Evolutionary conservation across 2,329 filamentous ascomycete genomes (phyloP).

Genomic region (Colletotrichum lindemuthianum): DNA sequence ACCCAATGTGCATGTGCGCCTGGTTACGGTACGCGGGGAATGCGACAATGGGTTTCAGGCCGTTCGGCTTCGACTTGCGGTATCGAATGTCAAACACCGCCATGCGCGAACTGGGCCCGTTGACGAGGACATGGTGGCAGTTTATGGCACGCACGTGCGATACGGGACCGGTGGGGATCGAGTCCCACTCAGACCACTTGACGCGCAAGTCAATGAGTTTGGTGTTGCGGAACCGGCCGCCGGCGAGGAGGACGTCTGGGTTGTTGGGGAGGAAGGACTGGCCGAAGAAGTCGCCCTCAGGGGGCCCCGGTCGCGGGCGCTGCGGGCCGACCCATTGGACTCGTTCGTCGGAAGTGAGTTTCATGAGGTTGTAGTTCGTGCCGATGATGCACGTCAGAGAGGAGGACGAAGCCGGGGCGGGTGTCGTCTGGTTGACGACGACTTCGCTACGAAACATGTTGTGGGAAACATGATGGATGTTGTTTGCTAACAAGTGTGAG

Average conservation of each 20-base stretch:
- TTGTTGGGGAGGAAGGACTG: conserved; percentile 58
- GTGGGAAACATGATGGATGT: conserved; percentile 46
- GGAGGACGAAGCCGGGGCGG: conserved; percentile 51
- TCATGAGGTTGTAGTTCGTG: conserved; percentile 58
- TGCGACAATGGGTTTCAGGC: conserved; percentile 51
- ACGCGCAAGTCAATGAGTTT: conserved; percentile 57
- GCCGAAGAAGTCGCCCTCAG: conserved; percentile 54
- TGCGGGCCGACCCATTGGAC: conserved; percentile 48
- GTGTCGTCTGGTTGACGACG: conserved; percentile 52
- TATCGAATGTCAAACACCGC: conserved; percentile 68
- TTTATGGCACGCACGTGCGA: conserved; percentile 62
- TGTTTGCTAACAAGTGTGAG: conserved; percentile 39
- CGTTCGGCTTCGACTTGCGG: conserved; percentile 33
- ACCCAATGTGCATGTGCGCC: conserved; percentile 59
- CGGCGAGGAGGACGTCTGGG: conserved; percentile 59
- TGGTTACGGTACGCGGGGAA: conserved; percentile 63
- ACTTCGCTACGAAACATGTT: conserved; percentile 42
- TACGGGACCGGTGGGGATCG: conserved; percentile 52
- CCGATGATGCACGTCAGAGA: conserved; percentile 58
- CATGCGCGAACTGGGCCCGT: conserved; percentile 61
- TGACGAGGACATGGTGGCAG: conserved; percentile 61
- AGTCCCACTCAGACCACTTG: conserved; percentile 45
- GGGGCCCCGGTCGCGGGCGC: conserved; percentile 33
- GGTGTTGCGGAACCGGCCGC: conserved; percentile 59
- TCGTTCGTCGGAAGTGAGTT: conserved; percentile 45